Evolutionary conservation across 140 eudicot species (phyloP), one percentile per base, ranked within the genome.

Genomic region (Ambrosia hybrid): DNA sequence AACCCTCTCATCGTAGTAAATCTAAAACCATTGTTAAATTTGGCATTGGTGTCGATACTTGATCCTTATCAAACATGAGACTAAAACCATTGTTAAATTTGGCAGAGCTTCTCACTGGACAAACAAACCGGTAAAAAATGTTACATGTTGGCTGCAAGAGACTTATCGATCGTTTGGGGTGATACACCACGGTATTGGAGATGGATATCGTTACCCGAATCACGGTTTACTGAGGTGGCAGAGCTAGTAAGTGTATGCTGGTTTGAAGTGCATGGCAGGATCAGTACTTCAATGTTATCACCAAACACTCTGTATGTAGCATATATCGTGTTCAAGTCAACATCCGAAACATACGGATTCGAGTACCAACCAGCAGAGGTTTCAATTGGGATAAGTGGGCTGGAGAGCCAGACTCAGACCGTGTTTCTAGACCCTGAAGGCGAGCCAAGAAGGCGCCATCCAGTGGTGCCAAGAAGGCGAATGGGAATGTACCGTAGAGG

Each of bases 191-290:
- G 46, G 46, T 41, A 41, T 41, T 41, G 46, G 46, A 41, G 46
- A 41, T 41, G 46, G 46, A 41, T 41, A 5, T 41, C 46, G 9
- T 48, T 48, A 48, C 14, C 53, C 53, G 53, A 48, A 3, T 48
- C 53, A 3, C 14, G 53, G 53, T 86, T 86, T 67, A 4, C 57
- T 0, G 86, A 84, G 67, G 86, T 81, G 11, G 91, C 87, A 4
- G 89, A 87, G 84, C 85, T 89, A 4, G 36, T 87, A 0, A 58
- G 79, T 41, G 96, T 89, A 0, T 85, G 94, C 58, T 89, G 96
- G 96, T 52, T 89, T 16, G 94, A 89, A 55, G 85, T 89, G 9
- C 85, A 51, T 49, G 94, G 89, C 12, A 78, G 68, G 70, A 82
- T 89, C 37, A 70, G 45, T 9, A 74, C 81, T 3, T 38, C 51